Base-by-base conservation (phyloP, 192 early-diverging fungal genomes). In the Polychytrium aggregatum region DNA sequence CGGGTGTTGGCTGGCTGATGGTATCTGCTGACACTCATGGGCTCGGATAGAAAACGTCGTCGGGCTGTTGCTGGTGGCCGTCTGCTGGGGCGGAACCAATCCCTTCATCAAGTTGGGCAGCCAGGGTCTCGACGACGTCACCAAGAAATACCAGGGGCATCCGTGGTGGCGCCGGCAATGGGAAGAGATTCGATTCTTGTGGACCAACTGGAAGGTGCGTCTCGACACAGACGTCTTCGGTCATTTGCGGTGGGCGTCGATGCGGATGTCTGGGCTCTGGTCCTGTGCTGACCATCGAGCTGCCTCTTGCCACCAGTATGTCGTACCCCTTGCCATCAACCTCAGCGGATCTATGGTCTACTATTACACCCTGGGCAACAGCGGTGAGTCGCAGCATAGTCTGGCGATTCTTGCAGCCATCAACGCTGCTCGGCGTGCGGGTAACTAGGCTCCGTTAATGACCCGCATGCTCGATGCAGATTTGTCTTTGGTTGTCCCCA, bases 31-130 rank as follows among this genome's bases (percentile, higher is more conserved):
- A n/a, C 31, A 33, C 31, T 8, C 41, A 27, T 13, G 4, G 4
- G 41, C 26, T 8, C 13, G 22, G 41, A 42, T 29, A 49, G 45
- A 53, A 21, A 59, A 37, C 29, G 45, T 46, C 20, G 24, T 65
- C 8, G 66, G 63, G 4, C 61, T 72, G 17, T n/a, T 75, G 0
- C 41, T 71, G 60, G 87, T 89, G 13, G 86, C 88, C 0, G 49
- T 90, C 14, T 94, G 86, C 56, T 98, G 94, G 94, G 94, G 94
- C 14, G 82, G 82, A 47, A 95, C 94, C 6, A 98, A 98, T 55
- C 92, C 92, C 1, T 91, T 98, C 55, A 90, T 98, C 53, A 93
- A 92, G 64, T 65, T 68, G 20, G 94, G 89, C 11, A 86, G 81
- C 42, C 53, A 52, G 26, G 93, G 88, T 9, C 61, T 97, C n/a